phyloP scores from a whole-genome alignment of 2,329 filamentous ascomycete genomes.

The Xylariaceae sp. region DNA sequence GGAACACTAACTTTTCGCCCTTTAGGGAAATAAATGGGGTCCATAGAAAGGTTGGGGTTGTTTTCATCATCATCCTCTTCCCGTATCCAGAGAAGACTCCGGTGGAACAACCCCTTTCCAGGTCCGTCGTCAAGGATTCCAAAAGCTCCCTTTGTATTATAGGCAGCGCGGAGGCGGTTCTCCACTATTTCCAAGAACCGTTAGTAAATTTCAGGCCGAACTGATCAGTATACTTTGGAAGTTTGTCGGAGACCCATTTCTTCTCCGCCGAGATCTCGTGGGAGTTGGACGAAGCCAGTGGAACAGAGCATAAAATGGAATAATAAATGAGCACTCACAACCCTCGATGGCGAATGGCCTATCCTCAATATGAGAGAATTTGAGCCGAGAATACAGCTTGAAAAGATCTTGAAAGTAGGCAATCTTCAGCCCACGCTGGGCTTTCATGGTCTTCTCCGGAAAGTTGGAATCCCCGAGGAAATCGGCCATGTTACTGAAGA shows the following conservation, averaged over 20 bases:
- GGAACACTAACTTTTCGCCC: constrained; percentile 3
- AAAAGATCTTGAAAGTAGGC: constrained; percentile 11
- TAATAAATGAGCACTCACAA: neutral
- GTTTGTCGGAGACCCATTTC: no score
- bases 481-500: constrained; percentile 17
- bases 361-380: constrained; percentile 10
- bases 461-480: constrained; percentile 30
- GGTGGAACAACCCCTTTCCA: constrained; percentile 8
- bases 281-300: no score
- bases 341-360: constrained; percentile 12
- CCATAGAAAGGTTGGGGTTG: neutral
- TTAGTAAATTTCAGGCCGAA: no score
- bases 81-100: constrained; percentile 12
- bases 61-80: neutral
- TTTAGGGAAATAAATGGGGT: constrained; percentile 5
- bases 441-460: constrained; percentile 8
- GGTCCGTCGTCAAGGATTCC: constrained; percentile 14
- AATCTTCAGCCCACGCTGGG: constrained; percentile 5
- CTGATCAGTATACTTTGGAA: no score
- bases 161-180: constrained; percentile 9
- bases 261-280: no score
- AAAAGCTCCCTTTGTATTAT: constrained; percentile 5
- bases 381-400: constrained; percentile 7
- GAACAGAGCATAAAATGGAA: no score
- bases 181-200: constrained; percentile 8